Base-by-base conservation (phyloP, 1,284 basidiomycete genomes). In the Trichosporon coremiiforme region DNA sequence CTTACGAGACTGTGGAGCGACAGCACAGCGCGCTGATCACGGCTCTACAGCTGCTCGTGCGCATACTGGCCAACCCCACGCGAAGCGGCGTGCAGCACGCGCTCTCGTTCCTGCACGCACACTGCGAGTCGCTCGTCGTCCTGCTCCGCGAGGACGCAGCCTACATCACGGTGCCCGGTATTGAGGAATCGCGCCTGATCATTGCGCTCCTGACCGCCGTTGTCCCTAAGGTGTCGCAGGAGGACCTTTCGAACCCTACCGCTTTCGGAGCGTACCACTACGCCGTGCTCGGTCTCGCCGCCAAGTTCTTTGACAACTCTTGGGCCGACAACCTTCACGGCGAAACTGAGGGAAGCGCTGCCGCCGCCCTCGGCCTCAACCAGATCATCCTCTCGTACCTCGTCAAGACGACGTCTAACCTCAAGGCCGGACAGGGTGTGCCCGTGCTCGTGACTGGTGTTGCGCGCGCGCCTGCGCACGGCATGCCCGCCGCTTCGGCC, bases 191-290 rank as follows among this genome's bases (percentile, higher is more conserved):
- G 12, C 79, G 83, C 35, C 75, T 87, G 13, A 79, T 87, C 41
- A 79, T 86, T 1, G 80, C 83, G 31, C 79, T 87, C 17, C 77
- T 87, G 65, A 74, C 79, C 33, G 78, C 84, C 66, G 82, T 85
- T n/a, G 77, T 85, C 13, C 84, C 86, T 5, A 80, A 83, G 47
- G 77, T 86, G 1, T 77, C 84, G 3, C 78, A 79, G 10, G 84
- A 86, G 0, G 94, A 96, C 74, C 81, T 95, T 77, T 92, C 92
- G 71, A 80, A 89, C 85, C 53, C 69, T 2, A 88, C 90, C 2
- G 90, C 91, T 4, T 94, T 93, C 78, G 93, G 94, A 3, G 88
- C 89, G 0, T 87, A 96, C 70, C 95, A 98, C 79, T 86, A 88
- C 2, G 90, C 93, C 0, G 88, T 96, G 20, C 85, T 96, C 13